A percentile compares a stretch with the other conserved stretches of the same genome.
Conservation (phyloP, 257 asterid species). For the Ilex aquifolium region DNA sequence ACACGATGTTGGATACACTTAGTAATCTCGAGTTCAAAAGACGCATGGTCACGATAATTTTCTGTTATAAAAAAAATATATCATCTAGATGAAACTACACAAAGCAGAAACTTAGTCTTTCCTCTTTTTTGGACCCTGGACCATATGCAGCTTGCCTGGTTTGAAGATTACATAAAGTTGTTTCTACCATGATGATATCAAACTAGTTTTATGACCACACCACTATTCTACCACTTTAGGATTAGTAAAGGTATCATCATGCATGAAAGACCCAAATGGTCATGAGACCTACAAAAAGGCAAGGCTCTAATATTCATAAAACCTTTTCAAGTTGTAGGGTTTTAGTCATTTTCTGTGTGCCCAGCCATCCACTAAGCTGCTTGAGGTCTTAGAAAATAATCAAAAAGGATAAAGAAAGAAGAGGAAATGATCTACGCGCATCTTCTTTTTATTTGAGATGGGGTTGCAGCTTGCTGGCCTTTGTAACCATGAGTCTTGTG, state of each 20-base stretch:
- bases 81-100: not conserved
- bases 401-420: constrained; percentile 1
- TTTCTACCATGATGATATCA: not conserved
- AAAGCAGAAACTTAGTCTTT: too few relatives aligned
- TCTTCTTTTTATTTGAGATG: constrained; percentile 8
- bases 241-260: not conserved
- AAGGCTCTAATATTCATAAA: constrained; percentile 3
- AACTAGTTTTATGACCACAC: not conserved
- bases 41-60: too few relatives aligned
- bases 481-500: constrained; percentile 26
- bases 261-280: not conserved
- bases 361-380: not conserved
- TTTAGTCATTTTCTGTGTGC: constrained; percentile 19
- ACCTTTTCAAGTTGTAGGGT: constrained; percentile 4
- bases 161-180: not conserved
- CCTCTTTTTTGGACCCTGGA: not conserved
- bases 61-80: too few relatives aligned
- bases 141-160: too few relatives aligned
- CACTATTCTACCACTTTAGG: not conserved
- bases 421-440: not conserved
- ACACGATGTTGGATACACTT: too few relatives aligned
- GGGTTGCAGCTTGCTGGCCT: constrained; percentile 14
- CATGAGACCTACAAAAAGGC: not conserved
- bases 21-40: too few relatives aligned
- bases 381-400: constrained; percentile 6